Conservation (phyloP, 1,284 basidiomycete species). For the Lignosus rhinocerotis region DNA sequence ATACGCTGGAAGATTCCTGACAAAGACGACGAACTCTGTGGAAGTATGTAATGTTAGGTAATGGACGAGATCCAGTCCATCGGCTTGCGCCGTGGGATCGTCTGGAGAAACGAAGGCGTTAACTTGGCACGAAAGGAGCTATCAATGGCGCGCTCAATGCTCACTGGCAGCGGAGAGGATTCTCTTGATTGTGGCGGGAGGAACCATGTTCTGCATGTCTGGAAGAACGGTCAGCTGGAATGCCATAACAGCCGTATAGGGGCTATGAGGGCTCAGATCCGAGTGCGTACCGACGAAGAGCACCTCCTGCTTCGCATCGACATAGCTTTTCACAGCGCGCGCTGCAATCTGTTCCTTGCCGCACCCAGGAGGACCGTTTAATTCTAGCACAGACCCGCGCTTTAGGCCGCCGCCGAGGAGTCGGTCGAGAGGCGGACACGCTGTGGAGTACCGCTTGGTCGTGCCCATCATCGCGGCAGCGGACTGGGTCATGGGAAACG, state of each 20-base stretch:
- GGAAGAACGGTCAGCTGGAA: conserved; percentile 2
- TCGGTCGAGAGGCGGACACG: conserved; percentile 52
- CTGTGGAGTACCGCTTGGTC: conserved; percentile 39
- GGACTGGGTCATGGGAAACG: conserved; percentile 53
- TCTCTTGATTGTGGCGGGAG: conserved; percentile 44
- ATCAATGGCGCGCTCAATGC: conserved; percentile 1
- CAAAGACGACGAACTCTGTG: conserved; percentile 57
- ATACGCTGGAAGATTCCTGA: conserved; percentile 52
- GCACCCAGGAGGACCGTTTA: conserved; percentile 73
- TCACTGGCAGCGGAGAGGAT: conserved; percentile 40
- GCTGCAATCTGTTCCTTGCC: conserved; percentile 58
- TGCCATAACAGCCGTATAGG: conserved; percentile 10
- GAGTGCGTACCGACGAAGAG: conserved; percentile 59
- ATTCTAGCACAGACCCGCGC: conserved; percentile 62
- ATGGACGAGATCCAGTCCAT: conserved; percentile 41
- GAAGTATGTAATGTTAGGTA: conserved; percentile 49
- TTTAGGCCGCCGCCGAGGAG: conserved; percentile 62
- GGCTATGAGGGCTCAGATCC: neutral
- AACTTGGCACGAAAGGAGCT: conserved; percentile 5
- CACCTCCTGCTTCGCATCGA: conserved; percentile 47
- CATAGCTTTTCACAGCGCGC: conserved; percentile 48
- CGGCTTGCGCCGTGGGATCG: conserved; percentile 27
- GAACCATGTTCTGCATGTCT: conserved; percentile 73
- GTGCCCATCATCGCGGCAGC: conserved; percentile 48
- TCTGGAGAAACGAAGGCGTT: conserved; percentile 21